Evolutionary conservation across 306 rosid species (phyloP).

Genomic region (Sindora glabra): DNA sequence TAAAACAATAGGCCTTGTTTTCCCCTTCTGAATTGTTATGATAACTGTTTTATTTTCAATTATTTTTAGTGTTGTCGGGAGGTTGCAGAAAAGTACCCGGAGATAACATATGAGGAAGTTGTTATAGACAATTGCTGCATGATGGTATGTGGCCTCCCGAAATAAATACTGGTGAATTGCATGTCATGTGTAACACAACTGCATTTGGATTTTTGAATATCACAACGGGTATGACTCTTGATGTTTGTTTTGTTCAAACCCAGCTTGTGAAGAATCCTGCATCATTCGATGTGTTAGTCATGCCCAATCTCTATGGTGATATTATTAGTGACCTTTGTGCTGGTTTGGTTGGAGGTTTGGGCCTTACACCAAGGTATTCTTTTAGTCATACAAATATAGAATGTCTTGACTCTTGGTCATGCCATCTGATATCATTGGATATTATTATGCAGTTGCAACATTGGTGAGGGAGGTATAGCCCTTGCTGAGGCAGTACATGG

Average conservation of each 20-base stretch:
- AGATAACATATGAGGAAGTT: slow-evolving; percentile 88
- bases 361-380: slow-evolving; percentile 85
- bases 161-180: slow-evolving; percentile 11
- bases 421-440: slow-evolving; percentile 20
- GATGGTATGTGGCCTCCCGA: slow-evolving; percentile 58
- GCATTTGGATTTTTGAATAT: slow-evolving; percentile 8
- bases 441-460: slow-evolving; percentile 74
- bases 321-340: slow-evolving; percentile 99
- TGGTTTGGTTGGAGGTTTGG: slow-evolving; percentile 96
- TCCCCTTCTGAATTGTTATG: slow-evolving; percentile 2
- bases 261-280: slow-evolving; percentile 99
- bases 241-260: slow-evolving; percentile 10
- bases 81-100: slow-evolving; percentile 97
- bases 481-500: slow-evolving; percentile 99
- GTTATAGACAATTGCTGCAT: slow-evolving; percentile 98
- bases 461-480: slow-evolving; percentile 97
- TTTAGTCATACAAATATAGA: neutral
- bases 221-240: neutral
- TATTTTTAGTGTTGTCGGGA: slow-evolving; percentile 88
- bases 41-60: slow-evolving; percentile 12
- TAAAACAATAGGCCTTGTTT: neutral
- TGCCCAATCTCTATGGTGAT: slow-evolving; percentile 99
- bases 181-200: slow-evolving; percentile 7
- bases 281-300: slow-evolving; percentile 90
- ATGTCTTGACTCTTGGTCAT: neutral